Evolutionary conservation across 176 grass and related monocot species (phyloP), one percentile per base, ranked within the genome.

Genomic region (Typha latifolia): DNA sequence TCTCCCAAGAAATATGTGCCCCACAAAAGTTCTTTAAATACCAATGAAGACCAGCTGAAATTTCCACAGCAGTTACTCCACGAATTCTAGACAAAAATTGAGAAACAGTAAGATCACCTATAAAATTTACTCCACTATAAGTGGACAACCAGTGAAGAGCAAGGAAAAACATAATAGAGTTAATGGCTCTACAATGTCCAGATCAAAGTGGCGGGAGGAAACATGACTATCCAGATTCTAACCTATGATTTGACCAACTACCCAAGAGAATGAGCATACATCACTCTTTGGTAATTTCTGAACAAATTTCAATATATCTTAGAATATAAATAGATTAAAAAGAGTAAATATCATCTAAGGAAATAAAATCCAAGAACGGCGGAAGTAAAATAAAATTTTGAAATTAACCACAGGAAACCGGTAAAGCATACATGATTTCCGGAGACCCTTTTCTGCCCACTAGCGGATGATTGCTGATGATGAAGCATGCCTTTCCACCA

Each of bases 1-100:
- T 90, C 65, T 80, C 74, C 87, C 87, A 86, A 56, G 87, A 90
- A 80, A 80, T 64, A 70, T 90, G 87, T 61, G 69, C 77, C 0
- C 55, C 19, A 51, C 87, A 90, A 43, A 75, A 90, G 55, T 86
- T 29, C 63, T 86, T 90, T 50, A 90, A 64, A 63, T 90, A 86
- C 87, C 87, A 90, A 53, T 86, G 87, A 62, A 90, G 67, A 27
- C 82, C 87, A 77, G 87, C 77, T 67, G 82, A 86, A 77, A 90
- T 79, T 74, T 90, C 87, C 32, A 90, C 79, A 48, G 82, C 87
- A 74, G 12, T 86, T 71, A 19, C 63, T 63, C 87, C 82, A 61
- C 69, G 73, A 59, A 90, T 78, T 81, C 87, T 90, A 75, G 13
- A 26, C 37, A 64, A 63, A 85, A 74, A 68, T 73, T 67, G 27